These are phyloP conservation scores for Ceratobasidium sp. DNA, from an alignment of 1,284 basidiomycete genomes.

Conservation along the genomic window DNA sequence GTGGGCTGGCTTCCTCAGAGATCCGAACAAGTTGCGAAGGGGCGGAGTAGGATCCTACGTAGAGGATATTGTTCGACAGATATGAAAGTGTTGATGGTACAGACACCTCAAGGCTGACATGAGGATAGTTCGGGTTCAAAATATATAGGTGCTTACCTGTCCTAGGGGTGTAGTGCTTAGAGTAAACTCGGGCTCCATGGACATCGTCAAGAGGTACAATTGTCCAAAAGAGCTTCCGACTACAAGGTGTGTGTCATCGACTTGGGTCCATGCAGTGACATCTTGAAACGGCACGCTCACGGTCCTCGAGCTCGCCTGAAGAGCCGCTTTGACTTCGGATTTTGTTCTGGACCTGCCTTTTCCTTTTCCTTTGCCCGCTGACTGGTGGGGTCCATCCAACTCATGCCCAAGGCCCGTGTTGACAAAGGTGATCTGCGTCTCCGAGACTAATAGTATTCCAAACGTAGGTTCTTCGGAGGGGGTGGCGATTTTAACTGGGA, in stretches of 20 bases:
- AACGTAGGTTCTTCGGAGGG: constrained; percentile 6
- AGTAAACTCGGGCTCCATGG: constrained; percentile 57
- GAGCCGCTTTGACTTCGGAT: constrained; percentile 65
- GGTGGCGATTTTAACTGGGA: constrained; percentile 49
- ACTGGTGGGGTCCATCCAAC: constrained; percentile 66
- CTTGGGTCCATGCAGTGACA: constrained; percentile 46
- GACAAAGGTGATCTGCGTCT: constrained; percentile 55
- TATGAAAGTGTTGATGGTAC: constrained; percentile 83
- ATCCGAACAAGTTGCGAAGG: constrained; percentile 84
- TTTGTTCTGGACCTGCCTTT: constrained; percentile 56
- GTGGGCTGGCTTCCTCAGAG: constrained; percentile 54
- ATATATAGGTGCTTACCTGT: constrained; percentile 66
- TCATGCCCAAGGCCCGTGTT: constrained; percentile 54
- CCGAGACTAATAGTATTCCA: constrained; percentile 33
- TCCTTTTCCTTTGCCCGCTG: constrained; percentile 74
- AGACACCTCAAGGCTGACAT: constrained; percentile 68
- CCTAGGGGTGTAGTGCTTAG: constrained; percentile 79
- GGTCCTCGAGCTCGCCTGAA: constrained; percentile 35
- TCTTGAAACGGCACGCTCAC: constrained; percentile 23
- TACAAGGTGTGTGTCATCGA: constrained; percentile 67
- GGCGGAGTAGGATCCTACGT: constrained; percentile 86
- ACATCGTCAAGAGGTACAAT: constrained; percentile 73
- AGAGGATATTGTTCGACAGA: constrained; percentile 80
- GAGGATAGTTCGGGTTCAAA: background rate
- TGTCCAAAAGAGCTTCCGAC: constrained; percentile 86